Evolutionary conservation across 345 rosid species (phyloP).

Genomic region (Acer saccharum): DNA sequence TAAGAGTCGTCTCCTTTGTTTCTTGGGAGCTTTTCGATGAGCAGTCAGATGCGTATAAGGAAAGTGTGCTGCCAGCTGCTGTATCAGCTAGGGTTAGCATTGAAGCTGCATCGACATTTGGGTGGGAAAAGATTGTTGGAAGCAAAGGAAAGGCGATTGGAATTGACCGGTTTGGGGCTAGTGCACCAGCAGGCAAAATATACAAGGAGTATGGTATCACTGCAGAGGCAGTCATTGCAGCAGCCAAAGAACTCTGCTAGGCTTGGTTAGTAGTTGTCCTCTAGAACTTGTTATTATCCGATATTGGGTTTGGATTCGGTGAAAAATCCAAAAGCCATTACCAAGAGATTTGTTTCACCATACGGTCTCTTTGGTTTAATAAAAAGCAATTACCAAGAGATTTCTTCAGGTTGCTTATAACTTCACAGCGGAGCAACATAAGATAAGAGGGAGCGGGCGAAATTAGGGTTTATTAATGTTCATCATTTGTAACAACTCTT

Average conservation of each 20-base stretch:
- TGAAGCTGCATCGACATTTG: conserved; percentile 91
- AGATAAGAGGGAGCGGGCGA: conserved; percentile 22
- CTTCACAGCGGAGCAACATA: conserved; percentile 26
- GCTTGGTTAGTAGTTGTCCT: conserved; percentile 5
- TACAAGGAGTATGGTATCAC: conserved; percentile 87
- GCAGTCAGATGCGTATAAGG: conserved; percentile 81
- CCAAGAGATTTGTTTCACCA: conserved; percentile 9
- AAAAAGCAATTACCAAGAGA: conserved; percentile 23
- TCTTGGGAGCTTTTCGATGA: conserved; percentile 90
- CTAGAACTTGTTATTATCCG: background rate
- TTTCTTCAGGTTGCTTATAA: conserved; percentile 29
- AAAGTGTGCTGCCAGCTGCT: conserved; percentile 76
- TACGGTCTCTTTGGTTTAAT: conserved; percentile 35
- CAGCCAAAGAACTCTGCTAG: conserved; percentile 61
- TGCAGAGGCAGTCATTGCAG: conserved; percentile 69
- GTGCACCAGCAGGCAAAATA: conserved; percentile 84
- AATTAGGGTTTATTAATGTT: conserved; percentile 7
- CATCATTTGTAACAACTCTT: conserved; percentile 22
- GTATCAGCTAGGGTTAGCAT: conserved; percentile 89
- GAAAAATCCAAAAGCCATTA: conserved; percentile 16
- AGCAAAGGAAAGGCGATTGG: conserved; percentile 81
- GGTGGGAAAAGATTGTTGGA: conserved; percentile 84
- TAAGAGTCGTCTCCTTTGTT: conserved; percentile 88
- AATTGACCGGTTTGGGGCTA: conserved; percentile 84
- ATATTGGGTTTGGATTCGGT: conserved; percentile 14